Evolutionary conservation across 805 yeast species (phyloP), one percentile per base, ranked within the genome.

Genomic region (Cyberlindnera sargentensis): DNA sequence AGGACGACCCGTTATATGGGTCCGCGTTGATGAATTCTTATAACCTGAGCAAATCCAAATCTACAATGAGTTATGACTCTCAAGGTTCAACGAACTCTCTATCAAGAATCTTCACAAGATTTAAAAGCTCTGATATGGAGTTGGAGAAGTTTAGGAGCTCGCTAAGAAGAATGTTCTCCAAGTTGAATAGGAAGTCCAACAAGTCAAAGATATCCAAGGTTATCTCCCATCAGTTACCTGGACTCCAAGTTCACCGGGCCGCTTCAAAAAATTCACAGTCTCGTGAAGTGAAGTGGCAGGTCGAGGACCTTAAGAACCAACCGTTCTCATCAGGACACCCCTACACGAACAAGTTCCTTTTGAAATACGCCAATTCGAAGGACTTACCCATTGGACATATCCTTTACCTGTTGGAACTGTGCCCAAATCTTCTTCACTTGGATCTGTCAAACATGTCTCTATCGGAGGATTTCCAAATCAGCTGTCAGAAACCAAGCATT

Each of bases 341-440:
- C 3, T 60, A 64, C 37, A 77, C 79, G 34, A 82, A 76, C 57
- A 75, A 77, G 44, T 78, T 81, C 49, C 59, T 86, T 32, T 54
- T 71, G 42, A 82, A 76, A 58, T 84, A 83, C 61, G 71, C 86
- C 3, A 68, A 74, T 23, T 72, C 82, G n/a, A 78, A 74, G 51
- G 96, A 88, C 58, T 58, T 88, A 6, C 96, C 96, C 1, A 64
- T 82, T 28, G 96, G 96, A 0, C 77, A 78, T 48, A 55, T 89
- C 8, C 56, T 88, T 10, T 95, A 85, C 58, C 55, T 87, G 32
- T 56, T 88, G 33, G 72, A 72, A n/a, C 64, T 76, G 31, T 89
- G 96, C 56, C 78, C 78, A 10, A 81, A 83, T 50, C 52, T 88
- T 32, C 62, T 57, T 11, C 52, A 63, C 3, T 51, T 88, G 25